Base-by-base conservation (phyloP, 2,329 filamentous ascomycete species). In the Apiospora arundinis region DNA sequence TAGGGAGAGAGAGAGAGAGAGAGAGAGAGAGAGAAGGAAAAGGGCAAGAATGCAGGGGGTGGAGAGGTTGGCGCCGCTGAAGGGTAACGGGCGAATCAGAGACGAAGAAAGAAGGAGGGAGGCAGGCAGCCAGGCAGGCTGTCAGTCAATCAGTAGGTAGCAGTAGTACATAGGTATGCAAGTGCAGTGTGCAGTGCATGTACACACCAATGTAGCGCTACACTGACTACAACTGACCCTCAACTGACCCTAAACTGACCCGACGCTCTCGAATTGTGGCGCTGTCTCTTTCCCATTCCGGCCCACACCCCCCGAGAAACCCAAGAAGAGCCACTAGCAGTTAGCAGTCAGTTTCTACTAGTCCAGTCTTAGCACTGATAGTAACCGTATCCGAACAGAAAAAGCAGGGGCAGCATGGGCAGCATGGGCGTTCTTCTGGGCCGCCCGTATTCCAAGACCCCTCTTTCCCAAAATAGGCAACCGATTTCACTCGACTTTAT, bases 401-500 rank as follows among this genome's bases (percentile, higher is more conserved):
- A 16, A 16, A 16, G 42, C 12, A 45, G 16, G 16, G 14, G 52
- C 52, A 4, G 32, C 32, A 60, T 25, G 16, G 14, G 52, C 52
- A 4, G 32, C 32, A 60, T 25, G 52, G 52, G 52, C 52, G 16
- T 32, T 60, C 28, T 21, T 32, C 52, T 60, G 52, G 16, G 52
- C 52, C 52, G 52, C 52, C 32, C 56, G 56, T 63, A 63, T 63
- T n/a, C 18, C 56, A 14, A n/a, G 32, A 40, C 56, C 32, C 56
- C 32, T 63, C 56, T n/a, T 63, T 63, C 56, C 56, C 56, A 63
- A 63, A 63, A 63, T 63, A 63, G 56, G 56, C 32, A 63, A 63
- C 11, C 28, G 14, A 37, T 18, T 16, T 32, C 25, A 5, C 25
- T 56, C 11, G 25, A 32, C 49, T 32, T 28, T 14, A 2, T 28